phyloP scores from a whole-genome alignment of 805 yeast genomes.

The Candida sphagnicola region DNA sequence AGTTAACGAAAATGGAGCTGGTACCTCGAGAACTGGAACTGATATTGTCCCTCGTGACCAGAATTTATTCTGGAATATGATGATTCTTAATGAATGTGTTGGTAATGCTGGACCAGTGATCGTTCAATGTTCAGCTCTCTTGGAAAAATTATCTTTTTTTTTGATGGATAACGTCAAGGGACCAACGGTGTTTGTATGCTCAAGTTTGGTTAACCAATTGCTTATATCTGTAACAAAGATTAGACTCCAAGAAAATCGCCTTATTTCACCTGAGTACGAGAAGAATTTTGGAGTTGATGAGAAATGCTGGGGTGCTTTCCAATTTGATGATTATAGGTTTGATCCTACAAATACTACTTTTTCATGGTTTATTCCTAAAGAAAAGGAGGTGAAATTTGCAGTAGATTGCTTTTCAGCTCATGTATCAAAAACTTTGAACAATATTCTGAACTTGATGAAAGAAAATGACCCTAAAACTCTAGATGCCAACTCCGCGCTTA shows the following conservation, averaged over 20 bases:
- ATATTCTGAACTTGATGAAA: constrained; percentile 35
- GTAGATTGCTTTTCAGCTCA: constrained; percentile 52
- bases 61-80: constrained; percentile 64
- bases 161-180: constrained; percentile 54
- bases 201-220: constrained; percentile 64
- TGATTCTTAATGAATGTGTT: constrained; percentile 64
- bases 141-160: constrained; percentile 43
- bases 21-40: constrained; percentile 59
- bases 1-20: constrained; percentile 76
- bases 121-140: constrained; percentile 39
- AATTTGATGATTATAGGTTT: constrained; percentile 52
- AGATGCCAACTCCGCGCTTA: constrained; percentile 19
- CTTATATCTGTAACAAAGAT: constrained; percentile 61
- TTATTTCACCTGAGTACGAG: constrained; percentile 45
- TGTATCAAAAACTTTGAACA: constrained; percentile 38
- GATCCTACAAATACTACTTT: constrained; percentile 47
- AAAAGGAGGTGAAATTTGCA: constrained; percentile 55
- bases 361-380: constrained; percentile 72
- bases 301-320: constrained; percentile 73
- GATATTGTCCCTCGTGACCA: constrained; percentile 78
- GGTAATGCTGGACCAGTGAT: constrained; percentile 61
- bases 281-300: constrained; percentile 37
- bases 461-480: constrained; percentile 14
- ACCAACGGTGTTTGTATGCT: constrained; percentile 57
- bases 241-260: constrained; percentile 52